phyloP scores from a whole-genome alignment of 2,329 filamentous ascomycete genomes.

The Delphinella strobiligena region DNA sequence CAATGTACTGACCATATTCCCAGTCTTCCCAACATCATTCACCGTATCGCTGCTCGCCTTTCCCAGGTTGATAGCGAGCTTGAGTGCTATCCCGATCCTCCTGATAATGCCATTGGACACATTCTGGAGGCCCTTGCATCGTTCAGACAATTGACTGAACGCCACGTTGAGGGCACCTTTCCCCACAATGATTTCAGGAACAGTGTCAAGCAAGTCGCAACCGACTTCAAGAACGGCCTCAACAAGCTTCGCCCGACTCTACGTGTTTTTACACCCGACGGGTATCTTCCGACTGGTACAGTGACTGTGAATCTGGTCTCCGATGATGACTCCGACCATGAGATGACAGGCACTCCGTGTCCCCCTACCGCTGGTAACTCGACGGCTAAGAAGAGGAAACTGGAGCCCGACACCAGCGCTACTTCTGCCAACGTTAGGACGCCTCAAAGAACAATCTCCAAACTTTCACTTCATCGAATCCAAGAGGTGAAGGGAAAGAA shows the following conservation, averaged over 20 bases:
- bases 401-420: neutral
- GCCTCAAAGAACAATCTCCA: neutral
- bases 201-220: conserved; percentile 25
- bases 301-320: conserved; percentile 8
- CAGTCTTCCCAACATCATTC: conserved; percentile 30
- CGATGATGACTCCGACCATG: conserved; percentile 13
- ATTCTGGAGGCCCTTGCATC: conserved; percentile 46
- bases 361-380: conserved; percentile 2
- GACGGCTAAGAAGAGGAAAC: conserved; percentile 1
- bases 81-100: conserved; percentile 48
- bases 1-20: conserved; percentile 9
- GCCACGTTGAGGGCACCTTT: conserved; percentile 40
- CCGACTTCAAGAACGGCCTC: conserved; percentile 37
- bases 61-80: conserved; percentile 44
- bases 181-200: conserved; percentile 27
- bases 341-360: conserved; percentile 6
- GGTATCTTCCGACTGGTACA: neutral
- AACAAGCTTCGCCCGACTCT: conserved; percentile 17
- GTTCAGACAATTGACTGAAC: conserved; percentile 45
- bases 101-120: conserved; percentile 51
- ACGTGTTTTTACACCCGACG: conserved; percentile 15
- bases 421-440: conserved; percentile 3
- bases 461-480: neutral
- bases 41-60: conserved; percentile 36
- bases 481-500: neutral